phyloP scores from a whole-genome alignment of 176 grass and related monocot genomes.

The Dendrocalamus sinicus region DNA sequence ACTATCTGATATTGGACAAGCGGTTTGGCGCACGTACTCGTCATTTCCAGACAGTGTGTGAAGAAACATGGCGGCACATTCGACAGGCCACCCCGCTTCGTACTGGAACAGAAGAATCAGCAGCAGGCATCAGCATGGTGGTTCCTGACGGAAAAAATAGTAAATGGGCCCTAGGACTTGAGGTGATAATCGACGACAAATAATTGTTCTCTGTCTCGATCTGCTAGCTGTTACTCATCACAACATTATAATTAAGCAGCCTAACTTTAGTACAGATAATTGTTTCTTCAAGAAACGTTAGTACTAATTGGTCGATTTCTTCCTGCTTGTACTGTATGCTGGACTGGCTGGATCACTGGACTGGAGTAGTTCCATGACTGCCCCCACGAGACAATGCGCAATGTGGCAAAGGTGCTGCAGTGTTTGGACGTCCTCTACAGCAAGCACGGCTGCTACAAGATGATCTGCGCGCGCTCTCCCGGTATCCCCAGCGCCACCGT shows the following conservation, averaged over 20 bases:
- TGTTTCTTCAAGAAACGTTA: no score
- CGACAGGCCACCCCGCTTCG: no score
- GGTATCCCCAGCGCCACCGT: no score
- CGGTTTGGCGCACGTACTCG: constrained; percentile 48
- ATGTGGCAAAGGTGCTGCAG: constrained; percentile 46
- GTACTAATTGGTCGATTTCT: no score
- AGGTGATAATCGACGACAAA: constrained; percentile 8
- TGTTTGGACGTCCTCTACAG: constrained; percentile 51
- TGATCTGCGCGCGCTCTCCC: constrained; percentile 48
- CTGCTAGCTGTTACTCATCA: no score
- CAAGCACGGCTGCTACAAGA: constrained; percentile 44
- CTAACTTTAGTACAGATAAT: no score
- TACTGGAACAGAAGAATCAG: no score
- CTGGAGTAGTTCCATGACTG: constrained; percentile 35
- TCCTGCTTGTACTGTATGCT: no score
- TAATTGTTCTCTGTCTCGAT: no score
- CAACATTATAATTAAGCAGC: no score
- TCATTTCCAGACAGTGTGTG: constrained; percentile 42
- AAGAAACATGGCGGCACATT: constrained; percentile 22
- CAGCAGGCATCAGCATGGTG: no score
- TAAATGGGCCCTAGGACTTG: constrained; percentile 62
- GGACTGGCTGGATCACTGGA: no score
- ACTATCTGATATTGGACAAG: constrained; percentile 62
- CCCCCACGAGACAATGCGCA: constrained; percentile 58
- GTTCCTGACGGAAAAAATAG: background rate